Base-by-base conservation (phyloP, 495 filamentous ascomycete species). In the Copromyces sp. region DNA sequence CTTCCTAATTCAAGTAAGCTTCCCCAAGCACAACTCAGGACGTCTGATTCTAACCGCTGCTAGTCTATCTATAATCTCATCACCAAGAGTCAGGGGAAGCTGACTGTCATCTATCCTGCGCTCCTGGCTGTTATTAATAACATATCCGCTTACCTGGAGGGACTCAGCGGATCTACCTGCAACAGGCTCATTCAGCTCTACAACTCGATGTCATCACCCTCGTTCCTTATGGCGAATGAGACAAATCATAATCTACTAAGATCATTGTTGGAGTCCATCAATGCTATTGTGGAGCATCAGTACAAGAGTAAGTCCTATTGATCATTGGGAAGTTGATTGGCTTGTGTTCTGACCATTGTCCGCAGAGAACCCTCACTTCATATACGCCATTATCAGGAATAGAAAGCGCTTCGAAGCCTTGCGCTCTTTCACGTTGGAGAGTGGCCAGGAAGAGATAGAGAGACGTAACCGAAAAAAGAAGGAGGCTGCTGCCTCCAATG, bases 201-300 rank as follows among this genome's bases (percentile, higher is more conserved):
- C 81, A 89, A 90, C 20, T 95, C 92, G 2, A 97, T 98, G 93
- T 97, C 95, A 8, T 92, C 95, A 1, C 96, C 96, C 2, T 92
- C 90, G 37, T 99, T 98, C 80, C 83, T 99, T n/a, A 83, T 99
- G 29, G 93, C 94, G 6, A 99, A 98, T 77, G 96, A 99, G 73
- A 93, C 87, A 16, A 99, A 99, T 73, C 93, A 99, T 73, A 81
- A 83, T 40, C 87, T 98, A 38, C 84, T 99, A 37, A 87, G 88
- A 24, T 94, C 94, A 0, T 81, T 99, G 40, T 85, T 99, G 14
- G 94, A 97, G 78, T 92, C 93, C 3, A 90, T 99, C 78, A 98
- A 97, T 78, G 88, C 94, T 3, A 91, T 98, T 39, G 85, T 98
- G 42, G 95, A 99, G 83, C 92, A 98, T 80, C 91, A 97, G 78